Base-by-base conservation (phyloP, 192 early-diverging fungal genomes). In the Umbelopsis sp. region DNA sequence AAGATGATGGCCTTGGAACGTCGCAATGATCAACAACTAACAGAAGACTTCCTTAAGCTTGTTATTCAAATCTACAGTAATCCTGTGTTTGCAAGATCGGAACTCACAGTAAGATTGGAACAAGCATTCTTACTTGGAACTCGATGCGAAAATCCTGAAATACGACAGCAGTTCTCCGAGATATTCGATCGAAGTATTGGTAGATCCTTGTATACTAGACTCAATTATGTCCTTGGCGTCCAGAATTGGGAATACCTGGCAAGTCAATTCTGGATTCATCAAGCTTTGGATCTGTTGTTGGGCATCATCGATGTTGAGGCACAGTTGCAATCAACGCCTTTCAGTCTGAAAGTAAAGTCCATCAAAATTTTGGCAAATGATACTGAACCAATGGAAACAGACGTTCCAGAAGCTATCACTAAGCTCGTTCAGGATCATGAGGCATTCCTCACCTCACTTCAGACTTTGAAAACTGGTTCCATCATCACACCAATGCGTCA, bases 241-340 rank as follows among this genome's bases (percentile, higher is more conserved):
- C 98, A 99, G 77, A 98, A 93, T 70, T 99, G 98, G 98, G 96
- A 98, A 54, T 90, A 83, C 62, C 84, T 99, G 12, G 85, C 88
- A 0, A 80, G 83, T 49, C 87, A 90, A 16, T 99, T 96, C 73
- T 99, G 96, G 96, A 82, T 98, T 34, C 91, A 93, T 66, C 97
- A 98, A 68, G 94, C 95, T 0, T 71, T 96, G 31, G 95, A 96
- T 70, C 77, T 99, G 16, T 73, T 99, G 11, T 71, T 98, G 65
- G 93, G 95, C 17, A 84, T 86, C 0, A 76, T 88, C 10, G 83
- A 80, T 71, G 72, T 78, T 45, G 77, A 78, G 3, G 75, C 76
- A 68, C 72, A 31, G 17, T 70, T 85, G 20, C 69, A 74, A 2
- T 65, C 82, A 31, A 76, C 75, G 20, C 69, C 78, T 21, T 76